phyloP scores from a whole-genome alignment of 2,329 filamentous ascomycete species.

The Cadophora malorum region DNA sequence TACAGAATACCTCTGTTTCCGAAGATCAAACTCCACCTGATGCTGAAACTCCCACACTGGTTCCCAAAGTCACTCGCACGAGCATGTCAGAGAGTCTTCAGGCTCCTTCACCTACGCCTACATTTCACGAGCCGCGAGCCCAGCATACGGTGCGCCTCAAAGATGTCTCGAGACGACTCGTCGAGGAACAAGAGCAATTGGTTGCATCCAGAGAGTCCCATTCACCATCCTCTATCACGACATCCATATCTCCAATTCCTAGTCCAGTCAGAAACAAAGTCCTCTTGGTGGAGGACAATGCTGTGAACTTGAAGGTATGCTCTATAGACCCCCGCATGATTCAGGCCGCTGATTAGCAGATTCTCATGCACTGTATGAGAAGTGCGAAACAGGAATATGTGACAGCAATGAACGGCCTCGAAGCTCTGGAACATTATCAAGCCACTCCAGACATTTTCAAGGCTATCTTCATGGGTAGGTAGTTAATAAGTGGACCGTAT shows the following conservation, averaged over 20 bases:
- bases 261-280: constrained; percentile 28
- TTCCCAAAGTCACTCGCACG: neutral
- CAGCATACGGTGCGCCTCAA: neutral
- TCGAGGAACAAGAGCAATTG: neutral
- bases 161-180: neutral
- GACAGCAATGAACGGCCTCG: constrained; percentile 51
- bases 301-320: constrained; percentile 46
- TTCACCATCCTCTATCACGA: neutral
- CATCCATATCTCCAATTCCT: neutral
- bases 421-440: constrained; percentile 50
- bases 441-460: constrained; percentile 32
- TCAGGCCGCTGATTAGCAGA: constrained; percentile 12
- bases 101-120: neutral
- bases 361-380: constrained; percentile 39
- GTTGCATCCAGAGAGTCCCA: neutral
- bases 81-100: neutral
- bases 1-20: neutral
- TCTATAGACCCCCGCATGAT: neutral
- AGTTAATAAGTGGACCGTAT: too few relatives aligned
- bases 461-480: constrained; percentile 47
- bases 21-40: neutral
- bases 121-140: neutral
- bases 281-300: constrained; percentile 50
- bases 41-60: neutral
- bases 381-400: constrained; percentile 40